Percentiles rank a stretch among this genome's conserved stretches.
phyloP scores from a whole-genome alignment of 306 rosid genomes.

The Acacia acuminata region DNA sequence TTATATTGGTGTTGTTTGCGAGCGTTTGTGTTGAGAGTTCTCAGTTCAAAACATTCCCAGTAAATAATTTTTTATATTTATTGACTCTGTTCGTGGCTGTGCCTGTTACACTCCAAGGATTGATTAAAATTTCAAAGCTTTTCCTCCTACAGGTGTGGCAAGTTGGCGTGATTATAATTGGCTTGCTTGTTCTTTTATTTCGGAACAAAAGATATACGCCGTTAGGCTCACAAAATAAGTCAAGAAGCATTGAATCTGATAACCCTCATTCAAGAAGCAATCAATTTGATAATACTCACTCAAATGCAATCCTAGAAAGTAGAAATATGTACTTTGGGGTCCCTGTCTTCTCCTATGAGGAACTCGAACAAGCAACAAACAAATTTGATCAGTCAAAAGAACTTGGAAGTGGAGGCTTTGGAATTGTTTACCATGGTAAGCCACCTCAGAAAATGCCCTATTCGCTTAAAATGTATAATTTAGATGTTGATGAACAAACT shows the following conservation, averaged over 20 bases:
- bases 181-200: neutral
- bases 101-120: neutral
- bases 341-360: conserved; percentile 37
- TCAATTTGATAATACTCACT: neutral
- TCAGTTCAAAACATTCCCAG: neutral
- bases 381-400: conserved; percentile 47
- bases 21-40: neutral
- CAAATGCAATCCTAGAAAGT: neutral
- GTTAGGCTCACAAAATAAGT: neutral
- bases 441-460: neutral
- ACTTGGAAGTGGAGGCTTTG: conserved; percentile 61
- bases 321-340: conserved; percentile 30
- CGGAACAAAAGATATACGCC: neutral
- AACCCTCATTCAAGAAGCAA: neutral
- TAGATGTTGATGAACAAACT: neutral
- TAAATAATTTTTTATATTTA: no score
- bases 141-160: conserved; percentile 18
- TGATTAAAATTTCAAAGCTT: neutral
- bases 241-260: conserved; percentile 9
- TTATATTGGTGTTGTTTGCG: neutral
- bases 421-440: conserved; percentile 39
- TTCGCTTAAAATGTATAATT: neutral
- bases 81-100: neutral
- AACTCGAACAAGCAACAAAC: conserved; percentile 55
- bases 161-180: neutral